phyloP scores from a whole-genome alignment of 176 grass and related monocot species.

The Microstegium vimineum region DNA sequence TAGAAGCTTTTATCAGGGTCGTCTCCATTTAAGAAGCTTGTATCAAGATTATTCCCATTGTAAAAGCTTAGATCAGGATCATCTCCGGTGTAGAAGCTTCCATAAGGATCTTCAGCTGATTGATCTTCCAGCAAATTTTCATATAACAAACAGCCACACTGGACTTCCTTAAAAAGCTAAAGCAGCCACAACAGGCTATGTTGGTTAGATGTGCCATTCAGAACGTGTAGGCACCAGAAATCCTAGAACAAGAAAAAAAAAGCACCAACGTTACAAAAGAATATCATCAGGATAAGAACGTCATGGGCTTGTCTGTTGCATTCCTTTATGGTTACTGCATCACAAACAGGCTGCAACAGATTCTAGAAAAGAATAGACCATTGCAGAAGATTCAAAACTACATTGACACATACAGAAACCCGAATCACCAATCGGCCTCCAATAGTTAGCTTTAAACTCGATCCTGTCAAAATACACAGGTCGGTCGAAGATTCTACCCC shows the following conservation, averaged over 20 bases:
- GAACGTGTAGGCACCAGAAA: background rate
- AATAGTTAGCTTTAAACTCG: background rate
- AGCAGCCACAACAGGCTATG: slow-evolving; percentile 75
- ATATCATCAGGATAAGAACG: background rate
- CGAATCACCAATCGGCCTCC: background rate
- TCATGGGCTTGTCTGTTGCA: background rate
- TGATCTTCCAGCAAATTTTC: slow-evolving; percentile 40
- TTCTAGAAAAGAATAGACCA: background rate
- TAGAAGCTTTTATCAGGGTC: slow-evolving; percentile 52
- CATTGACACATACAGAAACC: background rate
- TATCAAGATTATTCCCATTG: slow-evolving; percentile 25
- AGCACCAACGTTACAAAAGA: background rate
- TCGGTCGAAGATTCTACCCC: background rate
- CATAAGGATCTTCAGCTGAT: slow-evolving; percentile 33
- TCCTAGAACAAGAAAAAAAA: background rate
- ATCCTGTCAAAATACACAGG: background rate
- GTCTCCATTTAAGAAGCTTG: slow-evolving; percentile 28
- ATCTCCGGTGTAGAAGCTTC: slow-evolving; percentile 51
- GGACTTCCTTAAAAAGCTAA: slow-evolving; percentile 63
- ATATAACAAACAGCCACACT: slow-evolving; percentile 25
- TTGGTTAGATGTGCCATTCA: slow-evolving; percentile 45
- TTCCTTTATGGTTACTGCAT: background rate
- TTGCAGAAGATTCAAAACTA: background rate
- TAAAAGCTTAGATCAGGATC: slow-evolving; percentile 35
- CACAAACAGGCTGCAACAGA: background rate